Conservation (phyloP, 2,329 filamentous ascomycete species). For the Microdochium bolleyi region DNA sequence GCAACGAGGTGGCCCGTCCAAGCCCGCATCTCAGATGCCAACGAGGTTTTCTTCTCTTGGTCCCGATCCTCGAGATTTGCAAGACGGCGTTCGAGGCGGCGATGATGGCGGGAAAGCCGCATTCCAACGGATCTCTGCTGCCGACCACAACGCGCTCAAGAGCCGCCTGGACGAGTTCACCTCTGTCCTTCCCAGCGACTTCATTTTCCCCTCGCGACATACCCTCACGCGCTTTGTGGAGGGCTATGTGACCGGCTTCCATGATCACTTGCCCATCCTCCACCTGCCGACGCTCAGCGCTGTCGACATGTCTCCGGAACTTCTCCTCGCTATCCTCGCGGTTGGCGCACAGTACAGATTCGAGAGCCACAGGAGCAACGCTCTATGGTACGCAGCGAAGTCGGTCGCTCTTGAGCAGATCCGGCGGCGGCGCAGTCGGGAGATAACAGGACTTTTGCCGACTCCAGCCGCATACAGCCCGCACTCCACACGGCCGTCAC, state of each 20-base stretch:
- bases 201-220: constrained; percentile 61
- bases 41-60: constrained; percentile 46
- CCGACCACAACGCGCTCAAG: constrained; percentile 47
- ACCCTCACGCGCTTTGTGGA: constrained; percentile 62
- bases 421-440: constrained; percentile 45
- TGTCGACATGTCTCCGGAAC: constrained; percentile 57
- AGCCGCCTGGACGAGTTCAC: constrained; percentile 55
- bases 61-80: constrained; percentile 40
- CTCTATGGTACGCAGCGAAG: constrained; percentile 54
- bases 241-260: constrained; percentile 62
- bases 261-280: constrained; percentile 49
- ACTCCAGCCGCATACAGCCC: constrained; percentile 51
- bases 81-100: constrained; percentile 24
- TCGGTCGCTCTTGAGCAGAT: constrained; percentile 52
- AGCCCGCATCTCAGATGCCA: constrained; percentile 43
- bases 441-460: constrained; percentile 47
- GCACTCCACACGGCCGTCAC: constrained; percentile 51
- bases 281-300: constrained; percentile 60
- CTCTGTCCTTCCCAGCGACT: constrained; percentile 50
- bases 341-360: constrained; percentile 61
- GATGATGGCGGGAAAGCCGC: constrained; percentile 33
- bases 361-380: constrained; percentile 49
- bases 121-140: constrained; percentile 40
- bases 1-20: constrained; percentile 32
- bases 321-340: constrained; percentile 59